Conservation (phyloP, 140 eudicot species). For the Flaveria floridana region DNA sequence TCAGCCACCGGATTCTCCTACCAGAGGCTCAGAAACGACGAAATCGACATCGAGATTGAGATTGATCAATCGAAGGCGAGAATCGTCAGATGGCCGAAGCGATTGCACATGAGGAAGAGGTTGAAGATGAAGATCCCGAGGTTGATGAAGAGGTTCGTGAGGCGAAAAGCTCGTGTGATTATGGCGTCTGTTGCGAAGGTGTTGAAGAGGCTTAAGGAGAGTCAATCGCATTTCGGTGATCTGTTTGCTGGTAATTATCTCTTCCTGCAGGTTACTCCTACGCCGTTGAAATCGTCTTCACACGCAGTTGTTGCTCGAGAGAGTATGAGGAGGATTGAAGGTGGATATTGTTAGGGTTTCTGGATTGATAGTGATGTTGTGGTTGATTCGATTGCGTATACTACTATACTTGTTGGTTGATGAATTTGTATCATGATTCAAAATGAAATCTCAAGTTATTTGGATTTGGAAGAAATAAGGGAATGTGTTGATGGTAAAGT, state of each 20-base stretch:
- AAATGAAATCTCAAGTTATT: neutral
- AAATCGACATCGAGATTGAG: neutral
- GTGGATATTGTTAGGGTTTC: neutral
- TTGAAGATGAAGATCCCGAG: constrained; percentile 60
- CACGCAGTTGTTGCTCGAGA: neutral
- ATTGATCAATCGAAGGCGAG: constrained; percentile 22
- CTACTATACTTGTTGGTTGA: neutral
- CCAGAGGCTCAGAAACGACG: constrained; percentile 54
- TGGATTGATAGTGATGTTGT: neutral
- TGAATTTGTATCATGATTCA: neutral
- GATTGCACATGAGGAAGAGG: constrained; percentile 44
- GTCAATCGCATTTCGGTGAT: constrained; percentile 86
- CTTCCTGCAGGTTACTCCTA: constrained; percentile 83
- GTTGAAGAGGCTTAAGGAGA: constrained; percentile 68
- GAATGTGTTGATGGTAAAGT: neutral
- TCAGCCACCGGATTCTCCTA: constrained; percentile 43
- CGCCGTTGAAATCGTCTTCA: constrained; percentile 43
- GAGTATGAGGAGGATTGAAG: neutral
- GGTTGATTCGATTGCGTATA: too few species aligned
- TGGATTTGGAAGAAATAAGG: neutral
- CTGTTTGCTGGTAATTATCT: constrained; percentile 88
- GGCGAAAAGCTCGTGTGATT: constrained; percentile 49
- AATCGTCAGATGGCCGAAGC: constrained; percentile 42
- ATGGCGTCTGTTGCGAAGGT: constrained; percentile 45
- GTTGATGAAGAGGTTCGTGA: constrained; percentile 38